A percentile compares a stretch with the other conserved stretches of the same genome.
Evolutionary conservation across 768 basidiomycete species (phyloP).

Genomic region (Brasilioporus rufonigricans): DNA sequence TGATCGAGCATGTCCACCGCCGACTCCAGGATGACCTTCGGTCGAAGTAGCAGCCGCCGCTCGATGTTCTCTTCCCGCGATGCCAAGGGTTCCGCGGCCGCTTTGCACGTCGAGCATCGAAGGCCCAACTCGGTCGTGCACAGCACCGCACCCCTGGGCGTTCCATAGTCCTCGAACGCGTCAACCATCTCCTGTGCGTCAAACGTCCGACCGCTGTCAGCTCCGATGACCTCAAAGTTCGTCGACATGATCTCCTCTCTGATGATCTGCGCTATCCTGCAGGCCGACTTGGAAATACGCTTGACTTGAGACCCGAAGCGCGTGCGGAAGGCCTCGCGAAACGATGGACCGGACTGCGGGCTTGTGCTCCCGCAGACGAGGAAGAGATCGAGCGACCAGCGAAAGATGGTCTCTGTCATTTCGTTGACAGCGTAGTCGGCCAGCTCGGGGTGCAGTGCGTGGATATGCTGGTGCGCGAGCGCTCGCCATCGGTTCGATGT

Average conservation of each 20-base stretch:
- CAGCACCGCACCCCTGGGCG: conserved; percentile 51
- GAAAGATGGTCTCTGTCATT: conserved; percentile 69
- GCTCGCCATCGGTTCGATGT: conserved; percentile 78
- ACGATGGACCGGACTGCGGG: conserved; percentile 37
- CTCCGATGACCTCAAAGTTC: conserved; percentile 66
- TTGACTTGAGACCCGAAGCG: conserved; percentile 61
- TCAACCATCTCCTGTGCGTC: conserved; percentile 54
- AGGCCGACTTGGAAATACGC: conserved; percentile 63
- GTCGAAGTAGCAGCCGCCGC: conserved; percentile 57
- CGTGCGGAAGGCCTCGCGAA: conserved; percentile 40
- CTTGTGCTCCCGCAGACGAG: conserved; percentile 57
- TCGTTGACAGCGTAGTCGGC: conserved; percentile 67
- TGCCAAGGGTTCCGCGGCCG: conserved; percentile 16
- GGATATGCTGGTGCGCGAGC: conserved; percentile 67
- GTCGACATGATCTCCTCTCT: conserved; percentile 78
- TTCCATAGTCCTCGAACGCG: conserved; percentile 59
- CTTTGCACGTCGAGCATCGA: conserved; percentile 55
- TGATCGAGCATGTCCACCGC: conserved; percentile 51
- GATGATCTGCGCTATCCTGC: conserved; percentile 59
- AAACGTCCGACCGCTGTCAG: conserved; percentile 52
- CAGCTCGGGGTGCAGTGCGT: conserved; percentile 62
- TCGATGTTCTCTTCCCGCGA: conserved; percentile 48
- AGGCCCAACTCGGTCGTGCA: conserved; percentile 74
- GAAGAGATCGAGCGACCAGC: conserved; percentile 70
- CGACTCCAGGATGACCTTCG: conserved; percentile 79